Base-by-base conservation (phyloP, 2,329 filamentous ascomycete species). In the Epicoccum sorghinum region DNA sequence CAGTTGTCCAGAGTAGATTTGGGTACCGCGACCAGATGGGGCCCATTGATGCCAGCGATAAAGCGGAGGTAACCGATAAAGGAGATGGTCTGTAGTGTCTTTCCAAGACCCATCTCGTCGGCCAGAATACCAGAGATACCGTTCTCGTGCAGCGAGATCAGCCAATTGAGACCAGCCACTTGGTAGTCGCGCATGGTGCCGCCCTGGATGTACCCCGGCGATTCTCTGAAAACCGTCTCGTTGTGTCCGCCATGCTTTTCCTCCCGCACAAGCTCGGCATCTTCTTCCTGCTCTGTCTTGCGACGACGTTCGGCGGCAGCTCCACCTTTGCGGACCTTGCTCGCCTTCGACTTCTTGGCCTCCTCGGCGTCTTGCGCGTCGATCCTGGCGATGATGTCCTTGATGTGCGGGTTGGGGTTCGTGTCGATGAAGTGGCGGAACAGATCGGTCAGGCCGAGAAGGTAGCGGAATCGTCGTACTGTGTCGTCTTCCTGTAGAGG, bases 341-440 rank as follows among this genome's bases (percentile, higher is more conserved):
- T 88, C 65, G 92, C 93, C 76, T 91, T 91, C 8, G 82, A 82
- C 60, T 83, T 89, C 35, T 82, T 80, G 27, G 86, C 84, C 63
- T 92, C 79, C 59, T 85, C 90, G 10, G 84, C 87, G 73, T 98
- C 96, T 73, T 96, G 93, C 41, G 91, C 88, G 76, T 99, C 95
- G 68, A 98, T 97, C 76, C 97, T 91, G 45, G 85, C 84, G 83
- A 98, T 95, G 65, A 97, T 91, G 54, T 96, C 90, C 67, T 93
- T 90, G 69, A 98, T 95, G 67, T 90, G 91, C 13, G 95, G 93
- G 70, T 99, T 93, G 4, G 93, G 93, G 71, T 97, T 99, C 7
- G 92, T 91, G 72, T 98, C 93, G 78, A 99, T 99, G 76, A 99
- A 99, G 78, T 99, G 95, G 61, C 96, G 91, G 80, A 99, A 99